A percentile compares a stretch with the other conserved stretches of the same genome.
These are phyloP conservation scores for Microglena sp. DNA, from an alignment of 139 green algal genomes.

Conservation along the genomic window DNA sequence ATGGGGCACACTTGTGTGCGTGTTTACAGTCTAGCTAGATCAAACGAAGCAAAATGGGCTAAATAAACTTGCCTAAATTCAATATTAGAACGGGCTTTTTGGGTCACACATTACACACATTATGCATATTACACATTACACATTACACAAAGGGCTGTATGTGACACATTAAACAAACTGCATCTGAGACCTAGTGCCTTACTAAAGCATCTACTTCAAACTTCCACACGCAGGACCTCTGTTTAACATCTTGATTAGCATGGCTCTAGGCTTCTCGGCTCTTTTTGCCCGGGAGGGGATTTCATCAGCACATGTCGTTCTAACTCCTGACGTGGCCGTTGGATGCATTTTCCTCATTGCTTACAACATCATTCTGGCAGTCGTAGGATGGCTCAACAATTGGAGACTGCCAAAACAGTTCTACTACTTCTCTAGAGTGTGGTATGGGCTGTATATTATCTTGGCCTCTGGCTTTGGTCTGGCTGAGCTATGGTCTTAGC, in stretches of 20 bases:
- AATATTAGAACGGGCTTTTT: too few relatives aligned
- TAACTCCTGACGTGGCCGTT: conserved; percentile 6
- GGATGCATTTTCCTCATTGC: conserved; percentile 30
- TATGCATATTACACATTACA: too few relatives aligned
- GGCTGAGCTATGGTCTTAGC: neutral
- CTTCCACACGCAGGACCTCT: conserved; percentile 78
- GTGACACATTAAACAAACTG: too few relatives aligned
- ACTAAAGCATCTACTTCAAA: too few relatives aligned
- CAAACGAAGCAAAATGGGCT: too few relatives aligned
- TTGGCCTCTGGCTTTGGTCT: conserved; percentile 21
- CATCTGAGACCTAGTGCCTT: too few relatives aligned
- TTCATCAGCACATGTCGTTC: neutral
- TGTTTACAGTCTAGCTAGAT: too few relatives aligned
- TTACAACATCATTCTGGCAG: conserved; percentile 46
- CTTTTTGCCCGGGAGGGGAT: conserved; percentile 31
- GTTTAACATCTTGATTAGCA: conserved; percentile 81
- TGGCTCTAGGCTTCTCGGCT: conserved; percentile 49
- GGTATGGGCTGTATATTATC: conserved; percentile 58
- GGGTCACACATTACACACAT: too few relatives aligned
- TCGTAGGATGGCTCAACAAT: conserved; percentile 35
- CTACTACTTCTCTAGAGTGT: conserved; percentile 54
- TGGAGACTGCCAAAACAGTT: conserved; percentile 46
- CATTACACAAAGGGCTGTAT: too few relatives aligned
- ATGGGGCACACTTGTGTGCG: too few relatives aligned
- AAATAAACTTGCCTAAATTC: too few relatives aligned